Percentiles rank a stretch among this genome's conserved stretches.
Conservation (phyloP, 2,329 filamentous ascomycete species). For the Ophiostoma montium region DNA sequence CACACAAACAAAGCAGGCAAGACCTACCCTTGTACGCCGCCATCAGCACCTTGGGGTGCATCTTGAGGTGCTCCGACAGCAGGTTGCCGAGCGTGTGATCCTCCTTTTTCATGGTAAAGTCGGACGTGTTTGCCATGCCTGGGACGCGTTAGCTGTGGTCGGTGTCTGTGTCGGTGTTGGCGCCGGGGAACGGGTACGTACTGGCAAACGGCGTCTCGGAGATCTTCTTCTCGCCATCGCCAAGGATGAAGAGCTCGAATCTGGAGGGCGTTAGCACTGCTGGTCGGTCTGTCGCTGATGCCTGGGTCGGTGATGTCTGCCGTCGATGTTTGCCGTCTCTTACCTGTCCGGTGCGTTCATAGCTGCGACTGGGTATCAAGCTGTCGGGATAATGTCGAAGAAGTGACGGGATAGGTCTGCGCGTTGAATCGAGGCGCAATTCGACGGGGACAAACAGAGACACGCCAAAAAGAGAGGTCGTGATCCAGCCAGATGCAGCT, state of each 20-base stretch:
- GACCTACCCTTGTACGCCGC: conserved; percentile 76
- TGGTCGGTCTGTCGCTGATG: background rate
- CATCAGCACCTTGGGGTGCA: conserved; percentile 73
- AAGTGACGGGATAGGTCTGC: background rate
- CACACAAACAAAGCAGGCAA: too few relatives aligned
- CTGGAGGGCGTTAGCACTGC: conserved; percentile 30
- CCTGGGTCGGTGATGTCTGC: background rate
- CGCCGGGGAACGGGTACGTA: conserved; percentile 32
- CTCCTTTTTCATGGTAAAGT: conserved; percentile 93
- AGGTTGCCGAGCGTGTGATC: conserved; percentile 93
- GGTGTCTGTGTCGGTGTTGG: background rate
- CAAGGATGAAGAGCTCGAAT: conserved; percentile 86
- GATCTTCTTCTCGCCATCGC: conserved; percentile 84
- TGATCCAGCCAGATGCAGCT: too few relatives aligned
- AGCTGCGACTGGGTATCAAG: background rate
- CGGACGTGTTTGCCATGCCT: conserved; percentile 89
- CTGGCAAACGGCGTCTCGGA: conserved; percentile 79
- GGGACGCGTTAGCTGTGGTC: background rate
- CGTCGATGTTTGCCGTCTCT: too few relatives aligned
- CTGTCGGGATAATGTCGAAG: background rate
- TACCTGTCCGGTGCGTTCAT: conserved; percentile 46
- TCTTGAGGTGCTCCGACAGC: conserved; percentile 70
- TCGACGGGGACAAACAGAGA: too few relatives aligned
- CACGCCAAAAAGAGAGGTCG: too few relatives aligned
- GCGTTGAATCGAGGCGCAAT: too few relatives aligned